Base-by-base conservation (phyloP, 1,284 basidiomycete genomes). In the Apiotrichum laibachii region DNA sequence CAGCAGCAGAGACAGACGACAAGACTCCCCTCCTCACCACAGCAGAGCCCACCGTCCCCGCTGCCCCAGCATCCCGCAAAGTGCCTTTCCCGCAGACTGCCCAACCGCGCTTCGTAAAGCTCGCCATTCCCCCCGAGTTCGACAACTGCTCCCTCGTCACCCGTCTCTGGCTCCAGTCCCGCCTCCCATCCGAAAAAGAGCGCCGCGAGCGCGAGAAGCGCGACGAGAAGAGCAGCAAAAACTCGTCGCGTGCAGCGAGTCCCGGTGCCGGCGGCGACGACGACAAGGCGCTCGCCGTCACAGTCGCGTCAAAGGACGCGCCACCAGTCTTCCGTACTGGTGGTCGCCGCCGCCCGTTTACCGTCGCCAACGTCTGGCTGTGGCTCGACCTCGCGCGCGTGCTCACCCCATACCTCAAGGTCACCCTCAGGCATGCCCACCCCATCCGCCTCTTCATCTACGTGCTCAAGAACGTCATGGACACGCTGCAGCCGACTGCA, bases 161-260 rank as follows among this genome's bases (percentile, higher is more conserved):
- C 7, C 52, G 57, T 4, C 42, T 58, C 5, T 58, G 57, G 57
- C 57, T 58, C 13, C 57, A 58, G 43, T 58, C 57, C 33, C 57
- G 57, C 5, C 11, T 58, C 12, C n/a, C 35, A 26, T 6, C n/a
- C 26, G 26, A 31, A 26, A 18, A 33, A 6, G 26, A 31, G 22
- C 11, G 13, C 26, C 12, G 37, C 43, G 22, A 31, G 33, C 48
- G 31, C 7, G 34, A 45, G 21, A 19, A 46, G 15, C 19, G 16
- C 39, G n/a, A 35, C 19, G 47, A 49, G 47, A 42, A 34, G 40
- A 19, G 51, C 19, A 15, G 50, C 26, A 51, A 11, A 19, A 50
- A 26, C 15, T 15, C 3, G 33, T 18, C 16, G 6, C 19, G 43
- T 2, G 43, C 18, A 19, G 43, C 16, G 3, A n/a, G 16, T 4